A percentile compares a stretch with the other conserved stretches of the same genome.
Conservation (phyloP, 2,329 filamentous ascomycete genomes). For the Stagonosporopsis vannaccii region DNA sequence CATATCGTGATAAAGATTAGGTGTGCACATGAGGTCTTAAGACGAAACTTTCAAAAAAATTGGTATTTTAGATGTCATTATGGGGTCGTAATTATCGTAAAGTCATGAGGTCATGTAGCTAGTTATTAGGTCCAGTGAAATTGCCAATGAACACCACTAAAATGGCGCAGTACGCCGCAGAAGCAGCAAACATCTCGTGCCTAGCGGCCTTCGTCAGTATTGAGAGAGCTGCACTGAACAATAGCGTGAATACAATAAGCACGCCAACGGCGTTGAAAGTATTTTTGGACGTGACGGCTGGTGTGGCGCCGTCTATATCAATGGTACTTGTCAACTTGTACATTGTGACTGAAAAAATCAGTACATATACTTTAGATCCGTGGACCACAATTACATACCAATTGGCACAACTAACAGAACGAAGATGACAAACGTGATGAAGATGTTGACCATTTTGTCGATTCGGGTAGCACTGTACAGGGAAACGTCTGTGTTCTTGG, state of each 20-base stretch:
- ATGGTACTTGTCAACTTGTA: constrained; percentile 46
- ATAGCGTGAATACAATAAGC: constrained; percentile 52
- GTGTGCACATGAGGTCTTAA: not conserved
- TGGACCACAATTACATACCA: not conserved
- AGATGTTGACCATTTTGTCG: constrained; percentile 50
- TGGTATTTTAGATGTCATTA: not conserved
- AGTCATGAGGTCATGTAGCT: constrained; percentile 10
- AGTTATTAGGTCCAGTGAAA: constrained; percentile 46
- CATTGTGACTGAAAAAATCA: constrained; percentile 41
- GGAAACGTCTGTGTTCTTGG: constrained; percentile 41
- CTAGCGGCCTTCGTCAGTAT: constrained; percentile 46
- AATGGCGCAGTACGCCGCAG: constrained; percentile 50
- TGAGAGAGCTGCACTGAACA: constrained; percentile 49
- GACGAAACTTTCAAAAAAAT: no score
- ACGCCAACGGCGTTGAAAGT: constrained; percentile 53
- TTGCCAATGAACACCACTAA: constrained; percentile 52
- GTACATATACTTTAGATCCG: not conserved
- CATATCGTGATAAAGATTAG: not conserved
- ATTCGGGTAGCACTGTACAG: constrained; percentile 50
- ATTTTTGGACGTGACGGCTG: constrained; percentile 23
- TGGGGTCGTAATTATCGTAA: not conserved
- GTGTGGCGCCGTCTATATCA: constrained; percentile 17
- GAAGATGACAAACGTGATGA: constrained; percentile 55
- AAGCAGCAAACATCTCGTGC: constrained; percentile 50
- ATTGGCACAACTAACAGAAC: constrained; percentile 52